These are phyloP conservation scores for Pleurotus tuber-regium DNA, from an alignment of 768 basidiomycete genomes.

Conservation along the genomic window DNA sequence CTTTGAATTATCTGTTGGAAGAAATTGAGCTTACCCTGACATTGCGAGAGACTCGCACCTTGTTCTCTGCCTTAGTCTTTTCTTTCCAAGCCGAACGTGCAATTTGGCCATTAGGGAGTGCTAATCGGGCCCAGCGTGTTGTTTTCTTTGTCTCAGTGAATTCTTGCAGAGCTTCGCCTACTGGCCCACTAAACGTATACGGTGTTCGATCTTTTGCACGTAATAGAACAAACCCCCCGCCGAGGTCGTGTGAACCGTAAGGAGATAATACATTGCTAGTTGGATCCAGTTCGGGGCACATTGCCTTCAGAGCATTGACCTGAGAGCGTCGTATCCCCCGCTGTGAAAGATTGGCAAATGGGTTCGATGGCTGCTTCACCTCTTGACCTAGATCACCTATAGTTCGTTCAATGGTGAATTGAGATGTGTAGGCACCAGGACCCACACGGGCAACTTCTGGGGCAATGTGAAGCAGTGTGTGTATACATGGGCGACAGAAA, in stretches of 20 bases:
- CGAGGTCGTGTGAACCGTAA: background rate
- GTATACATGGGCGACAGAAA: constrained; percentile 9
- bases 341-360: constrained; percentile 7
- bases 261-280: background rate
- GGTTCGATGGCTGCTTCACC: constrained; percentile 9
- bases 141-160: background rate
- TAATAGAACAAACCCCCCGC: constrained; percentile 9
- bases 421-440: background rate
- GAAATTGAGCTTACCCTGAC: background rate
- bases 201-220: background rate
- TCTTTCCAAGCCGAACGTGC: constrained; percentile 11
- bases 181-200: background rate
- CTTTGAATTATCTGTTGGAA: background rate
- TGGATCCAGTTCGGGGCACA: constrained; percentile 8
- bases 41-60: constrained; percentile 7
- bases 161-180: background rate
- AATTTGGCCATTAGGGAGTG: constrained; percentile 13
- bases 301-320: background rate
- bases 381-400: constrained; percentile 11
- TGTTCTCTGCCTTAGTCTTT: background rate
- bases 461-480: constrained; percentile 9
- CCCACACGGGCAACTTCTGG: constrained; percentile 3
- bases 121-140: constrained; percentile 13
- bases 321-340: constrained; percentile 9
- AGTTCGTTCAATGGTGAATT: constrained; percentile 8